phyloP scores from a whole-genome alignment of 805 yeast genomes.

The Wickerhamiella kazuoi region DNA sequence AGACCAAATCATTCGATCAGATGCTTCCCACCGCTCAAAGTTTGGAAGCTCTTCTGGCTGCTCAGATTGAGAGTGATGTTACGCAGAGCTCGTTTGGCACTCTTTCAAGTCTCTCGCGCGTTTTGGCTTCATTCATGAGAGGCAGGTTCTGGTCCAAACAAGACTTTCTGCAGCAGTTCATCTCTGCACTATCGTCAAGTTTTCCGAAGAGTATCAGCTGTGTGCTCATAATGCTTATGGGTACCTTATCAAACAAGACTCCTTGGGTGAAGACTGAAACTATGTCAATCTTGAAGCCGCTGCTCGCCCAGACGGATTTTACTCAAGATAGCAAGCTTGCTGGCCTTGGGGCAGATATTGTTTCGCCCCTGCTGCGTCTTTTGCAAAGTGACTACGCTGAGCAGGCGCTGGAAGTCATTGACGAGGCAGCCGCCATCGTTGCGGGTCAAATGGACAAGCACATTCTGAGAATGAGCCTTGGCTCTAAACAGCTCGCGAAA shows the following conservation, averaged over 20 bases:
- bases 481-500: conserved; percentile 57
- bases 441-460: conserved; percentile 85
- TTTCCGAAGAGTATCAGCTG: conserved; percentile 64
- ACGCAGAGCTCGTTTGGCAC: background rate
- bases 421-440: conserved; percentile 66
- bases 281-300: conserved; percentile 50
- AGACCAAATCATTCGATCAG: conserved; percentile 20
- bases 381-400: conserved; percentile 72
- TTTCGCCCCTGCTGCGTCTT: conserved; percentile 72
- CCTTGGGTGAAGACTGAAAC: conserved; percentile 71
- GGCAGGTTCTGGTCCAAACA: conserved; percentile 73
- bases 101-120: conserved; percentile 40
- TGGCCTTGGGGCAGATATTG: conserved; percentile 88
- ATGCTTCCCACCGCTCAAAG: conserved; percentile 30
- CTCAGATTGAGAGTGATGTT: background rate
- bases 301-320: conserved; percentile 64
- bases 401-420: conserved; percentile 76
- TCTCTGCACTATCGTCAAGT: conserved; percentile 46
- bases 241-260: conserved; percentile 58
- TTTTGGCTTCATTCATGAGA: conserved; percentile 59
- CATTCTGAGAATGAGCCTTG: conserved; percentile 78
- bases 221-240: conserved; percentile 55
- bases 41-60: background rate
- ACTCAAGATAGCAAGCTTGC: conserved; percentile 51
- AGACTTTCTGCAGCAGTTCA: conserved; percentile 71